phyloP scores from a whole-genome alignment of 1,284 basidiomycete species.

The Paramarasmius palmivorus region DNA sequence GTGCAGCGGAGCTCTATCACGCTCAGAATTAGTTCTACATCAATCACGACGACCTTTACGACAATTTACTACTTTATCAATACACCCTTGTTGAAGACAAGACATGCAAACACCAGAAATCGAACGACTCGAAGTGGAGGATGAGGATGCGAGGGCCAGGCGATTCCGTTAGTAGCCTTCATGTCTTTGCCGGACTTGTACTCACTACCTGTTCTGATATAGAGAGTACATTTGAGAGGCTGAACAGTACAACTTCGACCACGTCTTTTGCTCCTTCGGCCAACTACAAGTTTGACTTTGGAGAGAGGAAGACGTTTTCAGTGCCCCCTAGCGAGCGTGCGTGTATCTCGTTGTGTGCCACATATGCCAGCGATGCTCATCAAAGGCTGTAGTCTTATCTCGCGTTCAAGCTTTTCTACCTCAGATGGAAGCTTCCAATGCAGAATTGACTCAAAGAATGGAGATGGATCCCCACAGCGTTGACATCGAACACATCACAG shows the following conservation, averaged over 20 bases:
- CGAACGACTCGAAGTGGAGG: constrained; percentile 32
- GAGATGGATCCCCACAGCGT: constrained; percentile 53
- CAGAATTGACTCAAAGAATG: constrained; percentile 42
- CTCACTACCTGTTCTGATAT: not conserved
- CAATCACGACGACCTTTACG: not conserved
- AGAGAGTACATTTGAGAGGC: constrained; percentile 28
- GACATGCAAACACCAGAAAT: constrained; percentile 5
- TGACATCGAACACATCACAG: constrained; percentile 61
- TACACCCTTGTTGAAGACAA: too few species aligned
- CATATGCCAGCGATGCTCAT: not conserved
- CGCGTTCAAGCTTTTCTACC: constrained; percentile 67
- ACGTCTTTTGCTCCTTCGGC: not conserved
- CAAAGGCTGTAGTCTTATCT: constrained; percentile 46
- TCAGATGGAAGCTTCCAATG: constrained; percentile 61
- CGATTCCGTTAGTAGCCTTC: constrained; percentile 27
- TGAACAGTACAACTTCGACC: constrained; percentile 21
- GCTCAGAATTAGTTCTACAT: not conserved
- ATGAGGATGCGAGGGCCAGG: constrained; percentile 31
- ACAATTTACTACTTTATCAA: too few species aligned
- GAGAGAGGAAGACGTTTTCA: constrained; percentile 17
- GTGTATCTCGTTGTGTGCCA: constrained; percentile 17
- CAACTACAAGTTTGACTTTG: constrained; percentile 17
- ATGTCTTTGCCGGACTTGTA: not conserved
- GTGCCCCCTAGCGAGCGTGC: constrained; percentile 30
- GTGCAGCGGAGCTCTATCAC: too few species aligned